Percentiles rank a stretch among this genome's conserved stretches.
Conservation (phyloP, 1,139 yeast genomes). For the Zygoascus meyerae region DNA sequence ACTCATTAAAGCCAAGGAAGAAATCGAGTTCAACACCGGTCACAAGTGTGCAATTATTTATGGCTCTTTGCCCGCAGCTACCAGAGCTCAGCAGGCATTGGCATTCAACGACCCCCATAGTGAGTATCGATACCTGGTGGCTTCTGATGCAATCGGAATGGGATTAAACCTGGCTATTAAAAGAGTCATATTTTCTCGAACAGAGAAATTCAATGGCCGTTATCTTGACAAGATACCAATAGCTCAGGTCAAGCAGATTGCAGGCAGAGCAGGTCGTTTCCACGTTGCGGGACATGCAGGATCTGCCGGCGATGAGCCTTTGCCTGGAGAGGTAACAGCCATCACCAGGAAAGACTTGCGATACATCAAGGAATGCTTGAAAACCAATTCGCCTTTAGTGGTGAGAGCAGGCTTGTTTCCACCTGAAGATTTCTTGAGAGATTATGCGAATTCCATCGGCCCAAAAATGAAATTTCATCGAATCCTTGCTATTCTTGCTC, state of each 20-base stretch:
- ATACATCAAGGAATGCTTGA: constrained; percentile 29
- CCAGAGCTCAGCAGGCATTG: constrained; percentile 76
- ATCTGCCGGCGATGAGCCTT: constrained; percentile 28
- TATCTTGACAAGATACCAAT: constrained; percentile 44
- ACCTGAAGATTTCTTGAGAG: constrained; percentile 23
- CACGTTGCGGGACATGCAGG: constrained; percentile 28
- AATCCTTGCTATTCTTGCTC: constrained; percentile 21
- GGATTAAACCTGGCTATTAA: constrained; percentile 83
- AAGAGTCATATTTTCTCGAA: constrained; percentile 67
- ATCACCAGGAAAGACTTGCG: constrained; percentile 26
- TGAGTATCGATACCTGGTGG: constrained; percentile 71
- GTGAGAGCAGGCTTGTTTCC: constrained; percentile 29
- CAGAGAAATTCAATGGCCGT: constrained; percentile 66
- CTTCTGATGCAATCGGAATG: constrained; percentile 98
- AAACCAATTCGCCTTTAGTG: constrained; percentile 26
- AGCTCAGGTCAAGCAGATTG: constrained; percentile 75
- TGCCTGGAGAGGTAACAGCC: constrained; percentile 37
- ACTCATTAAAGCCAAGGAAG: constrained; percentile 36
- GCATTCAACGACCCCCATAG: constrained; percentile 62
- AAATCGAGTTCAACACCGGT: constrained; percentile 49
- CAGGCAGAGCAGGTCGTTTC: constrained; percentile 93
- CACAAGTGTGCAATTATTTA: constrained; percentile 82
- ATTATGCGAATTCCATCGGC: constrained; percentile 23
- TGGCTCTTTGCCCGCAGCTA: constrained; percentile 96
- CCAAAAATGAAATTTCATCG: constrained; percentile 20